Evolutionary conservation across 495 filamentous ascomycete species (phyloP).

Genomic region (Neurospora sp.): DNA sequence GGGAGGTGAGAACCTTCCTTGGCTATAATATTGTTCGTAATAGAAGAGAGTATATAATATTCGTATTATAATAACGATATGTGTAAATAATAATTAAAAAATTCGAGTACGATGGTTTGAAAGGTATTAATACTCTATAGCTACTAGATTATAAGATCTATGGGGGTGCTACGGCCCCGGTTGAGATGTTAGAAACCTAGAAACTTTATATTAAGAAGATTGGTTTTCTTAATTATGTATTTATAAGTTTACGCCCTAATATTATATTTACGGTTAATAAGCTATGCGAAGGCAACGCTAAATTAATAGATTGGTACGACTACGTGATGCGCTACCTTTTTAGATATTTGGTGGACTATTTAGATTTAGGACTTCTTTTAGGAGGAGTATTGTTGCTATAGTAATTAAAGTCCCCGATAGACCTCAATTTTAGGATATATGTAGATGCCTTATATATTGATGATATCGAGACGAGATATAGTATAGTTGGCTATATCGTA

Average conservation of each 20-base stretch:
- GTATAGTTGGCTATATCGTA: not conserved
- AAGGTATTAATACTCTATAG: too few species aligned
- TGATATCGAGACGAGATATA: not conserved
- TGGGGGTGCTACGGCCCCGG: too few species aligned
- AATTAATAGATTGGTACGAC: not conserved
- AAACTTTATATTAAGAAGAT: slow-evolving; percentile 3
- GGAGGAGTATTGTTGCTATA: not conserved
- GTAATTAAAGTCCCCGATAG: not conserved
- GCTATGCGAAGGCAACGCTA: slow-evolving; percentile 1
- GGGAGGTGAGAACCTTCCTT: too few species aligned
- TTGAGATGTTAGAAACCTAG: not conserved
- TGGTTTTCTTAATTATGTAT: not conserved
- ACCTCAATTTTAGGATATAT: not conserved
- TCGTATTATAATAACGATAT: too few species aligned
- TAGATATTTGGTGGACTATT: not conserved
- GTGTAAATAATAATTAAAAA: too few species aligned
- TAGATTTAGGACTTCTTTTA: not conserved
- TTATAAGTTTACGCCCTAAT: too few species aligned
- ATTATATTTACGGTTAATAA: not conserved
- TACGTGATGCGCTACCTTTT: not conserved
- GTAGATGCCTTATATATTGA: slow-evolving; percentile 1
- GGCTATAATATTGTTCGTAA: too few species aligned
- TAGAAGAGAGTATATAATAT: too few species aligned
- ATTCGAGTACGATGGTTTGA: too few species aligned
- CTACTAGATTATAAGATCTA: too few species aligned